phyloP scores from a whole-genome alignment of 305 asterid species.

The Euphrasia arctica region DNA sequence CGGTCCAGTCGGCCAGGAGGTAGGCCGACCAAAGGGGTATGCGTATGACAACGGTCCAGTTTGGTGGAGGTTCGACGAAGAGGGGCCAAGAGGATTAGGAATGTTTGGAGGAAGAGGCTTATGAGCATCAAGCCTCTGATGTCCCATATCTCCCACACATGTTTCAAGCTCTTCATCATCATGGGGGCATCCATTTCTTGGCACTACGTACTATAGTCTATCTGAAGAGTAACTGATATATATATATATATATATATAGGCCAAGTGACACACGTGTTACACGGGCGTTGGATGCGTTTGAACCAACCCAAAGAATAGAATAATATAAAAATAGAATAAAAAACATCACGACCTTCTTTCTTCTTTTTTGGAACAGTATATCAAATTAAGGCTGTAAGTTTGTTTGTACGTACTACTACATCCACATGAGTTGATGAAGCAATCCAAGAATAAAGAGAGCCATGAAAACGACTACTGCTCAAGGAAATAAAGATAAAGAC shows the following conservation, averaged over 20 bases:
- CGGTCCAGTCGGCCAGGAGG: slow-evolving; percentile 52
- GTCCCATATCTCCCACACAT: slow-evolving; percentile 45
- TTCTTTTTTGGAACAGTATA: no score
- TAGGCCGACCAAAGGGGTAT: slow-evolving; percentile 47
- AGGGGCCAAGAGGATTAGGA: slow-evolving; percentile 42
- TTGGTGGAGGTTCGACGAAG: slow-evolving; percentile 31
- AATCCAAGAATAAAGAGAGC: no score
- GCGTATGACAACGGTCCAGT: slow-evolving; percentile 15
- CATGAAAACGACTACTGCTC: no score
- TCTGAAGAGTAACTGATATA: background rate
- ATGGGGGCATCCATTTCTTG: background rate
- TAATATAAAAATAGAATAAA: background rate
- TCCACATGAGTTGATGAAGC: no score
- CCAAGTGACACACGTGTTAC: slow-evolving; percentile 7
- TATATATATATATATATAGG: background rate
- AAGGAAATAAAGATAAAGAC: no score
- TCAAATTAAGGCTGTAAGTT: no score
- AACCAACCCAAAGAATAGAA: slow-evolving; percentile 11
- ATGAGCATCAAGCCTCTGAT: slow-evolving; percentile 39
- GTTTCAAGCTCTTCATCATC: slow-evolving; percentile 28
- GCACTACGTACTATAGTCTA: no score
- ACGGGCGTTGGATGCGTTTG: slow-evolving; percentile 4
- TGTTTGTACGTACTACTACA: no score
- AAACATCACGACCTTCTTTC: no score
- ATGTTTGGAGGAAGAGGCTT: slow-evolving; percentile 39